A percentile compares a stretch with the other conserved stretches of the same genome.
phyloP scores from a whole-genome alignment of 1,284 basidiomycete species.

The Puccinia horiana region DNA sequence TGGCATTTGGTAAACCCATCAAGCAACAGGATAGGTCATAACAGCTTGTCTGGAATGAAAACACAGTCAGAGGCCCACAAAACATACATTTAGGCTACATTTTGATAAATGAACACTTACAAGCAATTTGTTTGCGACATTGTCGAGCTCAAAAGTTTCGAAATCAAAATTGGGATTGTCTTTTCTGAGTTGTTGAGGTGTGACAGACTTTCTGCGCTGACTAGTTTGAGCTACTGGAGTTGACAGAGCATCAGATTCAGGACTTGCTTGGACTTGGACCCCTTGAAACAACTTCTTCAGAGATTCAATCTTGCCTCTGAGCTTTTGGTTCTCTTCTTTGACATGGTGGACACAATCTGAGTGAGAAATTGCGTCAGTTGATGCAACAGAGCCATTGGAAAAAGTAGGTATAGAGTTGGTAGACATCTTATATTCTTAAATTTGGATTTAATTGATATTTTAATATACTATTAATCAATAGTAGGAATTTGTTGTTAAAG shows the following conservation, averaged over 20 bases:
- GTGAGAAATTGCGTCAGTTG: neutral
- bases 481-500: no score
- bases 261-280: neutral
- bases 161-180: conserved; percentile 6
- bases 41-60: conserved; percentile 13
- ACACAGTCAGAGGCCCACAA: neutral
- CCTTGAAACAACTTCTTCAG: conserved; percentile 24
- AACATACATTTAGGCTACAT: neutral
- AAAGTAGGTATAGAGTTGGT: neutral
- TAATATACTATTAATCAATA: no score
- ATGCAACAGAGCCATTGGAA: neutral
- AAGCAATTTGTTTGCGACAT: conserved; percentile 5
- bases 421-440: neutral
- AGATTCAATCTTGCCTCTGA: conserved; percentile 24
- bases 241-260: conserved; percentile 1
- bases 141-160: neutral
- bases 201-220: neutral
- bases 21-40: conserved; percentile 26
- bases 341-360: neutral
- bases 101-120: neutral
- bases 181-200: neutral
- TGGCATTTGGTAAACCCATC: conserved; percentile 19
- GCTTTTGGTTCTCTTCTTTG: conserved; percentile 37
- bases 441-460: neutral
- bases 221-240: conserved; percentile 7